Conservation (phyloP, 2,329 filamentous ascomycete species). For the Curvularia verruculosa region DNA sequence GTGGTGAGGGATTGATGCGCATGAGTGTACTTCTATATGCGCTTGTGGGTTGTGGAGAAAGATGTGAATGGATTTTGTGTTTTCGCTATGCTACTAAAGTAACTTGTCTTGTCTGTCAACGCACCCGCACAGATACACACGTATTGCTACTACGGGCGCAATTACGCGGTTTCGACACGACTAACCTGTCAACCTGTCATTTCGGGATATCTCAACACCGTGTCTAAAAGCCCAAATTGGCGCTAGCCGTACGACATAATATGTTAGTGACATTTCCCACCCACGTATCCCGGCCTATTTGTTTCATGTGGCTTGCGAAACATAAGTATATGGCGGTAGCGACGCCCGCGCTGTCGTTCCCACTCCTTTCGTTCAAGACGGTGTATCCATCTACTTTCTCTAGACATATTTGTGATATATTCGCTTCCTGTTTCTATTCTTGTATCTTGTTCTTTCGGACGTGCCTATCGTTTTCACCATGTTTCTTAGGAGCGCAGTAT, state of each 20-base stretch:
- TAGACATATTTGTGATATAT: background rate
- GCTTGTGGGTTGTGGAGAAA: too few species aligned
- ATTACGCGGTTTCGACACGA: background rate
- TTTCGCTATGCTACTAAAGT: too few species aligned
- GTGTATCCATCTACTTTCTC: background rate
- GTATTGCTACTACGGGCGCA: background rate
- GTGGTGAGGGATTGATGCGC: too few species aligned
- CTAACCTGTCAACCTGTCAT: background rate
- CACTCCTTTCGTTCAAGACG: background rate
- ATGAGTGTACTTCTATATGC: too few species aligned
- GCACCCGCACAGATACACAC: background rate
- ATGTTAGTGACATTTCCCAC: background rate
- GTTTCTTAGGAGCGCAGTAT: slow-evolving; percentile 33
- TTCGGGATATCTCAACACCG: background rate
- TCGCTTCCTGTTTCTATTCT: background rate
- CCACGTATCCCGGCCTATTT: background rate
- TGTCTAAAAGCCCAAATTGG: background rate
- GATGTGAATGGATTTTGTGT: too few species aligned
- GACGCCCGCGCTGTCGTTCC: background rate
- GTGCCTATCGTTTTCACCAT: slow-evolving; percentile 17
- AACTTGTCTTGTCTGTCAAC: background rate
- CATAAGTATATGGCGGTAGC: background rate
- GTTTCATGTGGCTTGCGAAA: background rate
- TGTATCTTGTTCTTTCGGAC: background rate
- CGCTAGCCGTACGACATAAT: background rate